Percentiles rank a stretch among this genome's conserved stretches.
phyloP scores from a whole-genome alignment of 1,284 basidiomycete species.

The Ustilago lituana region DNA sequence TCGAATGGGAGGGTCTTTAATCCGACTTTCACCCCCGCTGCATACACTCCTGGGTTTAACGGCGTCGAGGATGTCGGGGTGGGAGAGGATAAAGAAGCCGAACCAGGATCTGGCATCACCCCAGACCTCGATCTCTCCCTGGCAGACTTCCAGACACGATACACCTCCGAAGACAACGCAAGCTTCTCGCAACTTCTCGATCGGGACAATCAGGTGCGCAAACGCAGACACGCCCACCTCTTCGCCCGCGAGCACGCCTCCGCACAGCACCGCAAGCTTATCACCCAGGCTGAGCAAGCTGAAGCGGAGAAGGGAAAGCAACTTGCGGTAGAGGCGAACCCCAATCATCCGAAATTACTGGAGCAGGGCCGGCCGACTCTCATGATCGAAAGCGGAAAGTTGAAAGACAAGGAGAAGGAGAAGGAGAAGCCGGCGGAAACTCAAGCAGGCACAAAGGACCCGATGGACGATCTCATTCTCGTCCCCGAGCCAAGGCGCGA shows the following conservation, averaged over 20 bases:
- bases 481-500: slow-evolving; percentile 24
- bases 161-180: slow-evolving; percentile 66
- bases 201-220: slow-evolving; percentile 44
- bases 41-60: slow-evolving; percentile 1
- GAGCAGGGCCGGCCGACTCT: not conserved
- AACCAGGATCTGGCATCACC: slow-evolving; percentile 16
- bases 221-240: slow-evolving; percentile 51
- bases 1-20: slow-evolving; percentile 6
- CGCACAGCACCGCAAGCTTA: slow-evolving; percentile 29
- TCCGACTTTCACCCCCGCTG: slow-evolving; percentile 21
- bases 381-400: slow-evolving; percentile 1
- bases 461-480: slow-evolving; percentile 28
- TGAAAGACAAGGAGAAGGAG: not conserved
- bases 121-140: slow-evolving; percentile 45
- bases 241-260: slow-evolving; percentile 46
- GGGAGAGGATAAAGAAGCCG: slow-evolving; percentile 8
- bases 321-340: slow-evolving; percentile 44
- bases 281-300: slow-evolving; percentile 10
- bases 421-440: too few relatives aligned
- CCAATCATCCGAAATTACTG: slow-evolving; percentile 16
- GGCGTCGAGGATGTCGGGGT: not conserved
- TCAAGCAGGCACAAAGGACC: too few relatives aligned
- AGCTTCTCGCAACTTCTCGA: slow-evolving; percentile 59
- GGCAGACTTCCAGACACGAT: slow-evolving; percentile 52
- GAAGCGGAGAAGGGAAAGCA: slow-evolving; percentile 33